Evolutionary conservation across 1,284 basidiomycete genomes (phyloP), one percentile per base, ranked within the genome.

Genomic region (Cryptococcus amylolentus): DNA sequence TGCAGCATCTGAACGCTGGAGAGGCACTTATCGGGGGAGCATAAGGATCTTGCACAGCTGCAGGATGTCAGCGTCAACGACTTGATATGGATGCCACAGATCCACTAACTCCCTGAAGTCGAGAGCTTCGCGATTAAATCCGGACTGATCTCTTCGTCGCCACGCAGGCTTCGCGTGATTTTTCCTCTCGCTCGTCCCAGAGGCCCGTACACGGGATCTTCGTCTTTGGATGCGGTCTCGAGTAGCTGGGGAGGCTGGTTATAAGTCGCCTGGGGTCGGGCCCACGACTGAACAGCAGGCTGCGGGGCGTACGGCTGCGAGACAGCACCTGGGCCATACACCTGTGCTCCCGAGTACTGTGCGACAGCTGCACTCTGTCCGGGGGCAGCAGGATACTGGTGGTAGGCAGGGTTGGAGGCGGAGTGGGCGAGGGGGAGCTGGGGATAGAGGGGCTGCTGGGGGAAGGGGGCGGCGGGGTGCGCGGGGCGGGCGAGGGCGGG

Each of bases 131-230:
- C 65, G 14, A 55, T 67, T 8, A 76, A 44, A 57, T 73, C 72
- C 31, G 63, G 62, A 45, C 71, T 71, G 20, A 74, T 71, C 57
- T 74, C 70, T 38, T 65, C 60, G 63, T 76, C 73, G 12, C 57
- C 61, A 1, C 54, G 54, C 38, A 74, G 52, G 1, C 61, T 67
- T 48, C 72, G 65, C 31, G 68, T 69, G 8, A 76, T 62, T 58
- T 72, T 73, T 6, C 56, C 56, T 45, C 67, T 62, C 16, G 74
- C 70, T 14, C 70, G 57, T 2, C 63, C 58, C 18, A 76, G 51
- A 0, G 72, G 70, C 13, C 72, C 72, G 57, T 74, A 76, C 5
- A 71, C 58, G 4, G 68, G 60, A 62, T 72, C 72, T 55, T 75
- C 71, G 50, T 72, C 69, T 59, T 65, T 66, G 12, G 47, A 45